Conservation (phyloP, 2,329 filamentous ascomycete genomes). For the Blastomyces parvus region DNA sequence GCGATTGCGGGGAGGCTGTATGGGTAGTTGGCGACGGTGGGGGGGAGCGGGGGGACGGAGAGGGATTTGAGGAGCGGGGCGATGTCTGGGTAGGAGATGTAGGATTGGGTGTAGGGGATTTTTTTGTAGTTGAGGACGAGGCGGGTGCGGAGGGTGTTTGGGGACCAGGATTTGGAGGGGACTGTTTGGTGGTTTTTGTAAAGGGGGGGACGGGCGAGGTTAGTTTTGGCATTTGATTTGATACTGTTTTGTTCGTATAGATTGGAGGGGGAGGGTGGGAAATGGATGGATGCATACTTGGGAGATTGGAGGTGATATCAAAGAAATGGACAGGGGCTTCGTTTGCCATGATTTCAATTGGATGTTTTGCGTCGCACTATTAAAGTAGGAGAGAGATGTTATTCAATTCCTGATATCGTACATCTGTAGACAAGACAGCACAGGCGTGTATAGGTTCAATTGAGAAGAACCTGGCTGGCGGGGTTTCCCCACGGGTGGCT, state of each 20-base stretch:
- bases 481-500: no score
- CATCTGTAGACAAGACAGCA: no score
- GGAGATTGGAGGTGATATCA: constrained; percentile 13
- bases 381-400: no score
- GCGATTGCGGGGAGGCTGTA: constrained; percentile 35
- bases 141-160: constrained; percentile 33
- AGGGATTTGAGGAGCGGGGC: constrained; percentile 27
- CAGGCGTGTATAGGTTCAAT: no score
- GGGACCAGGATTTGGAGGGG: constrained; percentile 21
- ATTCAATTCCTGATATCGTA: no score
- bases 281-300: constrained; percentile 3
- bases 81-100: constrained; percentile 35
- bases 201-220: neutral
- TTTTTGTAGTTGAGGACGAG: constrained; percentile 36
- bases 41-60: constrained; percentile 11
- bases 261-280: neutral
- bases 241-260: no score
- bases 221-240: neutral
- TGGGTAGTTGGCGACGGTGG: constrained; percentile 9
- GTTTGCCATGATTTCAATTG: neutral
- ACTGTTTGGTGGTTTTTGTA: neutral
- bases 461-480: no score
- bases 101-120: constrained; percentile 33
- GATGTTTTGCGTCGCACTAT: neutral
- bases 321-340: constrained; percentile 13